phyloP scores from a whole-genome alignment of 768 basidiomycete genomes.

The Pisolithus marmoratus region DNA sequence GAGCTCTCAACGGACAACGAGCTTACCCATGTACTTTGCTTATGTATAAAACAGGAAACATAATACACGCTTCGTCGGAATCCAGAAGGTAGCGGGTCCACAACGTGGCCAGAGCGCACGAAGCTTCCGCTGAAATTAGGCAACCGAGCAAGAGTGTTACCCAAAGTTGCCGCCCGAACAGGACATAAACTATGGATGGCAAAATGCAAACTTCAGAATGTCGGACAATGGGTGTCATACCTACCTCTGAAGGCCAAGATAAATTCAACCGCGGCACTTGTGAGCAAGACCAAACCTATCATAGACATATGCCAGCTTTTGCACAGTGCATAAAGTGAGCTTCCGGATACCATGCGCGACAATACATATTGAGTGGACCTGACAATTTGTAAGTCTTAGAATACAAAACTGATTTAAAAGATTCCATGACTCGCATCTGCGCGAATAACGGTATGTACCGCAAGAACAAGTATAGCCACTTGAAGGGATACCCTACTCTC shows the following conservation, averaged over 20 bases:
- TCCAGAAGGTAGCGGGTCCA: neutral
- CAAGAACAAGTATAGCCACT: conserved; percentile 27
- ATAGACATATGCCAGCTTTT: neutral
- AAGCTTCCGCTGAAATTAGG: neutral
- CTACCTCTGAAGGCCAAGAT: neutral
- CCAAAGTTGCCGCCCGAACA: neutral
- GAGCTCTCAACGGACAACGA: neutral
- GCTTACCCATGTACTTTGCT: neutral
- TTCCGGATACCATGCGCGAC: neutral
- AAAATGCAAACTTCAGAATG: too few species aligned
- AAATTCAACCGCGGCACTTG: neutral
- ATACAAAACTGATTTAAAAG: conserved; percentile 2
- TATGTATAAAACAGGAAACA: neutral
- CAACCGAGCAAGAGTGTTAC: neutral
- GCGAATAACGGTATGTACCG: conserved; percentile 18
- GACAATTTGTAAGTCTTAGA: conserved; percentile 1
- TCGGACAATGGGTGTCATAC: neutral
- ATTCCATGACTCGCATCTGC: conserved; percentile 16
- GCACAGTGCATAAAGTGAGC: neutral
- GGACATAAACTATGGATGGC: neutral
- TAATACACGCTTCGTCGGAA: neutral
- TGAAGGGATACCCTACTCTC: conserved; percentile 14
- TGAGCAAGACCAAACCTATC: neutral
- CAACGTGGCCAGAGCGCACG: neutral
- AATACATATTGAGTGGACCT: conserved; percentile 2